Conservation (phyloP, 257 asterid genomes). For the Marsdenia floribunda region DNA sequence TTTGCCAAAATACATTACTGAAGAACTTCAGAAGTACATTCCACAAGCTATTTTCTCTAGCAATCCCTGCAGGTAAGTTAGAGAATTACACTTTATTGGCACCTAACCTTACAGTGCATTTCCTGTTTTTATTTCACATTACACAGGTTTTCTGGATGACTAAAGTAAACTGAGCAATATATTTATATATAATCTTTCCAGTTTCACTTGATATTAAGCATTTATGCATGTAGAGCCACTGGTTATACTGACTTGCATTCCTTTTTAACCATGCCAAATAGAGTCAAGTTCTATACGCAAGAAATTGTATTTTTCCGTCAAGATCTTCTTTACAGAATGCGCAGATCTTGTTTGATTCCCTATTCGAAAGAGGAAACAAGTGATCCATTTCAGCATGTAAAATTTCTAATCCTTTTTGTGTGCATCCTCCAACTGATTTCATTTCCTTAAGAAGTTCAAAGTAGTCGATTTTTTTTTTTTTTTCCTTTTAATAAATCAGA, state of each 20-base stretch:
- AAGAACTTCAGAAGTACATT: conserved; percentile 64
- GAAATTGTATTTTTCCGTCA: conserved; percentile 93
- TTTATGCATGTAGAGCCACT: neutral
- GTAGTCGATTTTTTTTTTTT: neutral
- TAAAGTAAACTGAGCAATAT: too few relatives aligned
- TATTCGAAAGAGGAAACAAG: conserved; percentile 85
- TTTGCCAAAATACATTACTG: conserved; percentile 78
- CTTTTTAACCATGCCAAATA: conserved; percentile 29
- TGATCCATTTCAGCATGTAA: conserved; percentile 91
- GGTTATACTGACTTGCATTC: neutral
- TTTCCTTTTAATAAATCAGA: neutral
- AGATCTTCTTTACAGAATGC: conserved; percentile 93
- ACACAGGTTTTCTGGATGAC: neutral
- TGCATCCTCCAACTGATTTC: neutral
- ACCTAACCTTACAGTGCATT: neutral
- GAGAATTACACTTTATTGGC: neutral
- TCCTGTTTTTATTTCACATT: neutral
- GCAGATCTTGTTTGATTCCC: conserved; percentile 84
- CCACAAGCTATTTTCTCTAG: conserved; percentile 73
- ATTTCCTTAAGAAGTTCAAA: conserved; percentile 4
- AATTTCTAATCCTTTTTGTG: neutral
- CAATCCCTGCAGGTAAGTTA: conserved; percentile 88
- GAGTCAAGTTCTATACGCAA: conserved; percentile 84
- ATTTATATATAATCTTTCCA: neutral
- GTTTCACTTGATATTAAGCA: neutral